Percentiles rank a stretch among this genome's conserved stretches.
These are phyloP conservation scores for Hemileccinum rubropunctum DNA, from an alignment of 768 basidiomycete genomes.

Conservation along the genomic window DNA sequence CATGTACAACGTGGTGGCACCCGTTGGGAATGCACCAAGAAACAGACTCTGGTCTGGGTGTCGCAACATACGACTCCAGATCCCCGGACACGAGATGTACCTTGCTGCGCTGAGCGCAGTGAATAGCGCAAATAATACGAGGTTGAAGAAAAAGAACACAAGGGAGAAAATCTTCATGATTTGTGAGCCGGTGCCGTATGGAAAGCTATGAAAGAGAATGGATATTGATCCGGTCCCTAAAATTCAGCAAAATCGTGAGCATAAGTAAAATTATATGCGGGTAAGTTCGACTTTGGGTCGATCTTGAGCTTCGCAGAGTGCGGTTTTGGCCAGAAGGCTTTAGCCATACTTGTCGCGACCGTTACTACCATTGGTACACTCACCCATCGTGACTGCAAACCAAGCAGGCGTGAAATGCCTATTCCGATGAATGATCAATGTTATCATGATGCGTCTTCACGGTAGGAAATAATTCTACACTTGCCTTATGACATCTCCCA, in stretches of 20 bases:
- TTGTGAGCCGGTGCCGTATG: constrained; percentile 44
- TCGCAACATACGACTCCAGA: constrained; percentile 46
- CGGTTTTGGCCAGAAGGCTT: not conserved
- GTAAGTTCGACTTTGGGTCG: not conserved
- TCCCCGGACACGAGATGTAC: constrained; percentile 52
- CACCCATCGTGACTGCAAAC: constrained; percentile 56
- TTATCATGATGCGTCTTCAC: not conserved
- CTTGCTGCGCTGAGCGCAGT: constrained; percentile 43
- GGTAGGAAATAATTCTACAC: not conserved
- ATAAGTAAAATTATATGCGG: not conserved
- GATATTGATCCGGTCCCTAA: constrained; percentile 52
- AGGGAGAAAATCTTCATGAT: constrained; percentile 43
- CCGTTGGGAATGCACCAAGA: constrained; percentile 55
- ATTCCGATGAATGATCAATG: not conserved
- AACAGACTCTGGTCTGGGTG: constrained; percentile 53
- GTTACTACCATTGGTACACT: constrained; percentile 7
- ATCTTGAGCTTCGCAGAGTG: not conserved
- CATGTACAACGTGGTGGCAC: constrained; percentile 54
- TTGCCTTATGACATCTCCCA: constrained; percentile 37
- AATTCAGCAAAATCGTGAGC: not conserved
- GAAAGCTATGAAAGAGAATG: constrained; percentile 54
- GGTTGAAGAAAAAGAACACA: constrained; percentile 58
- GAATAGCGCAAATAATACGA: constrained; percentile 52
- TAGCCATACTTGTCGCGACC: not conserved
- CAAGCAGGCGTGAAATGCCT: constrained; percentile 56